Evolutionary conservation across 768 basidiomycete genomes (phyloP).

Genomic region (Podaxis mareebaensis): DNA sequence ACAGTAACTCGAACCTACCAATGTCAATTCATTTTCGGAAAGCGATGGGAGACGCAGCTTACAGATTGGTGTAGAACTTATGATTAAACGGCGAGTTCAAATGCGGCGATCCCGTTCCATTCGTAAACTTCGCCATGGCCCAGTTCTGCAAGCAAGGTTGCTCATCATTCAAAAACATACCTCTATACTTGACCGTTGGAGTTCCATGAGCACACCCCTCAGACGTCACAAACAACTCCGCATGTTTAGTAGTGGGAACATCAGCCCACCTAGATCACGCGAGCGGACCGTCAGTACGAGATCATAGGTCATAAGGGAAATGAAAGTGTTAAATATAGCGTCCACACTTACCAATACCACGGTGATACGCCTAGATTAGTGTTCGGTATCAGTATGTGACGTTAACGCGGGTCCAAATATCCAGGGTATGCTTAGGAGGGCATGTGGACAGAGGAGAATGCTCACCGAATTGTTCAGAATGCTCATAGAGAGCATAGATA

Average conservation of each 20-base stretch:
- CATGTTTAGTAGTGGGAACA: constrained; percentile 54
- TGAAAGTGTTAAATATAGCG: constrained; percentile 3
- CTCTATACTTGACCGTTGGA: constrained; percentile 70
- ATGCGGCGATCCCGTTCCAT: constrained; percentile 50
- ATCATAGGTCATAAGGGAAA: background rate
- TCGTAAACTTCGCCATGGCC: constrained; percentile 68
- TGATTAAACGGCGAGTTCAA: constrained; percentile 64
- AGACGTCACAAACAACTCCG: constrained; percentile 45
- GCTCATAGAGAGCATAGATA: constrained; percentile 65
- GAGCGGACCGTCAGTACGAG: background rate
- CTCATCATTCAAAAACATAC: constrained; percentile 75
- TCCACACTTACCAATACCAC: constrained; percentile 56
- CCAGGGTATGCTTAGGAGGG: background rate
- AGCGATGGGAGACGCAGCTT: constrained; percentile 17
- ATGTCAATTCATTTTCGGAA: background rate
- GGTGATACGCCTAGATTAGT: constrained; percentile 53
- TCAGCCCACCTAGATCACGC: constrained; percentile 65
- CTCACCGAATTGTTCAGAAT: constrained; percentile 66
- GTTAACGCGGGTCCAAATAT: constrained; percentile 1
- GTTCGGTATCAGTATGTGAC: constrained; percentile 15
- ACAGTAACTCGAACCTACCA: constrained; percentile 61
- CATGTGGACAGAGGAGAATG: constrained; percentile 1
- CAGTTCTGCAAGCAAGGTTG: constrained; percentile 70
- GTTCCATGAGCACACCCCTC: constrained; percentile 53
- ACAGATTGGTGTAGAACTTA: constrained; percentile 57